Evolutionary conservation across 768 basidiomycete genomes (phyloP).

Genomic region (Botryobasidium botryosum): DNA sequence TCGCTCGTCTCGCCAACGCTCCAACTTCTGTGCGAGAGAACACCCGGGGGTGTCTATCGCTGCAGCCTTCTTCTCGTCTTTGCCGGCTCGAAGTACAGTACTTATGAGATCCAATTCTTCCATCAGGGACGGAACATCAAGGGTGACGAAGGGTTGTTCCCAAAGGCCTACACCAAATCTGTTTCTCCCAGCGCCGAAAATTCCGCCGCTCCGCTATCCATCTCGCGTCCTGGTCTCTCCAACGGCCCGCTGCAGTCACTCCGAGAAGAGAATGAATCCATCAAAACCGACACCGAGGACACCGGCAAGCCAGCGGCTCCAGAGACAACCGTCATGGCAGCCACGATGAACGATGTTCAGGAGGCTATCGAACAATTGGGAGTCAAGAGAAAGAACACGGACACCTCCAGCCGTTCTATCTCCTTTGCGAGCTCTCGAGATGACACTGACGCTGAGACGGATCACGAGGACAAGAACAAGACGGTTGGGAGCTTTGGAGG

Average conservation of each 20-base stretch:
- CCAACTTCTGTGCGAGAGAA: not conserved
- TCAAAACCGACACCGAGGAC: not conserved
- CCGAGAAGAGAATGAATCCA: constrained; percentile 14
- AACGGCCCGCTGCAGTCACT: constrained; percentile 16
- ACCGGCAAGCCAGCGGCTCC: not conserved
- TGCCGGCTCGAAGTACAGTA: constrained; percentile 6
- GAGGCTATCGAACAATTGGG: constrained; percentile 80
- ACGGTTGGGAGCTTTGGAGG: not conserved
- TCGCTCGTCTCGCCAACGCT: constrained; percentile 6
- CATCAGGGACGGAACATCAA: constrained; percentile 61
- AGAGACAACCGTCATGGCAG: constrained; percentile 42
- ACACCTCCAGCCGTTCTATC: constrained; percentile 42
- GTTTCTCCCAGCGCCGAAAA: constrained; percentile 26
- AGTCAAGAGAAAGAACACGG: constrained; percentile 23
- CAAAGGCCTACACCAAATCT: constrained; percentile 67
- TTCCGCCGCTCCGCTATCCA: not conserved
- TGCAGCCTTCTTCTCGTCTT: constrained; percentile 11
- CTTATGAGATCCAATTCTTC: constrained; percentile 7
- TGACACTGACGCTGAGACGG: constrained; percentile 21
- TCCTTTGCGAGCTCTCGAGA: constrained; percentile 57
- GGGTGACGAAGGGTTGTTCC: constrained; percentile 83
- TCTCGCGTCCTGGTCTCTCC: constrained; percentile 9
- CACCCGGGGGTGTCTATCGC: not conserved
- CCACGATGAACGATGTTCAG: constrained; percentile 81
- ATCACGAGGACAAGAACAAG: constrained; percentile 30